Evolutionary conservation across 169 alveolate species (phyloP).

Genomic region (Plasmodium relictum): DNA sequence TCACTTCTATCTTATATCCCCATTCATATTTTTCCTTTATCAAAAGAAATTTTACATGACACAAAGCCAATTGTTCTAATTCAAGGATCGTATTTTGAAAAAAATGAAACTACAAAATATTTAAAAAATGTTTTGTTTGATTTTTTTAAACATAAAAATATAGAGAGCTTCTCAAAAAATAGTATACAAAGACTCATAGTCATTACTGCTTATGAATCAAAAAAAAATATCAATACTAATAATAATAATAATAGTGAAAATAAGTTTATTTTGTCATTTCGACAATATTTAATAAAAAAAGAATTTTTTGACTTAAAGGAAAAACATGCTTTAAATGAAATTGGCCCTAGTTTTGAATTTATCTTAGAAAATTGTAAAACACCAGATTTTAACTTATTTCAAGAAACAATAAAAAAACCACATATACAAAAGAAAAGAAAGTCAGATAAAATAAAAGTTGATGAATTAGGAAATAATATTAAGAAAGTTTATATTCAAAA

Average conservation of each 20-base stretch:
- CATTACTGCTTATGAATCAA: constrained; percentile 4
- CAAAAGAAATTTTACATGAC: constrained; percentile 30
- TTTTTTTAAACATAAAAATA: constrained; percentile 55
- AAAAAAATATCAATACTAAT: not conserved
- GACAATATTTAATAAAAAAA: constrained; percentile 32
- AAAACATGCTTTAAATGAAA: constrained; percentile 11
- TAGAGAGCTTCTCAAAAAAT: constrained; percentile 8
- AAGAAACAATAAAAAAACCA: constrained; percentile 38
- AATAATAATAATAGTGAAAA: too few relatives aligned
- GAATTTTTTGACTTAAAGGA: not conserved
- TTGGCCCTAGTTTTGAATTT: constrained; percentile 56
- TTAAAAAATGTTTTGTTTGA: constrained; percentile 37
- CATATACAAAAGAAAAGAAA: constrained; percentile 10
- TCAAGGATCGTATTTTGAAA: constrained; percentile 44
- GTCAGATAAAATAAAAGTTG: constrained; percentile 5
- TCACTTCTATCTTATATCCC: constrained; percentile 36
- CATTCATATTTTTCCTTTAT: constrained; percentile 4
- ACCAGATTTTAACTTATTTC: constrained; percentile 36
- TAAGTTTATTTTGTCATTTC: constrained; percentile 23
- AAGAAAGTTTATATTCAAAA: constrained; percentile 48
- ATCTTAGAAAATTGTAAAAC: constrained; percentile 8
- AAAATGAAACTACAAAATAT: constrained; percentile 26
- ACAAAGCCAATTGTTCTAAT: constrained; percentile 51
- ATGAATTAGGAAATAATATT: constrained; percentile 50
- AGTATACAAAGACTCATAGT: constrained; percentile 40